A percentile compares a stretch with the other conserved stretches of the same genome.
These are phyloP conservation scores for Lachnellula hyalina DNA, from an alignment of 2,329 filamentous ascomycete species.

Conservation along the genomic window DNA sequence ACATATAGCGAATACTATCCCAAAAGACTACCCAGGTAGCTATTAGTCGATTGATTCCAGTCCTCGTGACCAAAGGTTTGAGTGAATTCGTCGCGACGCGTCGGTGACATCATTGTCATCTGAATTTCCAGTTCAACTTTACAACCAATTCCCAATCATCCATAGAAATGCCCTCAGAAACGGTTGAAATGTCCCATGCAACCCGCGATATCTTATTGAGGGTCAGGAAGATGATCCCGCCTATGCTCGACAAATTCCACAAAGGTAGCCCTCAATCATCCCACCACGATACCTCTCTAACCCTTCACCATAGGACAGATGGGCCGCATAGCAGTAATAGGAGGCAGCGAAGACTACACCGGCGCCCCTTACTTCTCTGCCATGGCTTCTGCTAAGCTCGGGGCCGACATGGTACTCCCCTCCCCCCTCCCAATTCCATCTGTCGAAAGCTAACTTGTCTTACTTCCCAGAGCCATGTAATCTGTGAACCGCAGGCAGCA, in stretches of 20 bases:
- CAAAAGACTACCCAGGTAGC: no score
- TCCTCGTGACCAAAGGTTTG: no score
- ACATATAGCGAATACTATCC: no score
- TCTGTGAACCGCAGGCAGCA: conserved; percentile 85
- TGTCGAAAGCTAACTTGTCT: conserved; percentile 1
- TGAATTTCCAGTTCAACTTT: background rate
- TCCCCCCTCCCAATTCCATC: background rate
- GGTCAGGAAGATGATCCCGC: conserved; percentile 85
- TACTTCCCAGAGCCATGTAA: conserved; percentile 69
- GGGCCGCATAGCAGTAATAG: conserved; percentile 87
- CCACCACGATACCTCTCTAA: background rate
- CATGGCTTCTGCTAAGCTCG: conserved; percentile 88
- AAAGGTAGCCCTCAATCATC: conserved; percentile 59
- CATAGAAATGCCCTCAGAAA: conserved; percentile 25
- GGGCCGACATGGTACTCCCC: conserved; percentile 73
- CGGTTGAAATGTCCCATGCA: conserved; percentile 55
- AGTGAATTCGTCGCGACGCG: no score
- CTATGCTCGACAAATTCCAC: conserved; percentile 92
- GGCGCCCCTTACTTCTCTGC: conserved; percentile 97
- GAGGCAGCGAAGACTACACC: conserved; percentile 92
- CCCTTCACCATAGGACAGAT: conserved; percentile 63
- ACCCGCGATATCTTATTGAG: conserved; percentile 73
- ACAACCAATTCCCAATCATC: background rate
- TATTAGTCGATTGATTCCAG: no score
- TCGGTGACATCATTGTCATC: no score